Base-by-base conservation (phyloP, 2,329 filamentous ascomycete species). In the Xylaria sp. region DNA sequence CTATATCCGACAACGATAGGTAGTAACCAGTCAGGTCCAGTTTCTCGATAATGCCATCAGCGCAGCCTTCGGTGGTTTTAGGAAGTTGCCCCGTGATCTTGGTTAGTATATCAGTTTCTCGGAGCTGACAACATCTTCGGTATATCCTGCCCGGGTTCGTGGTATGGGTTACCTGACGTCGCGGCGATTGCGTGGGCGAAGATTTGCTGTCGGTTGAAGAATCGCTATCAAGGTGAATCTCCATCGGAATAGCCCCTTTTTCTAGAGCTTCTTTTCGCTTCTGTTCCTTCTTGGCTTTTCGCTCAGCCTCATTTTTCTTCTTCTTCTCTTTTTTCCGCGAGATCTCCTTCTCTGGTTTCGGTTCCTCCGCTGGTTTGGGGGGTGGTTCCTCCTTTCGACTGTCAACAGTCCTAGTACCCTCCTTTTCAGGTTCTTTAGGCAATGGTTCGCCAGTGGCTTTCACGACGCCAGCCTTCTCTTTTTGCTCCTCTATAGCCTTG, bases 141-240 rank as follows among this genome's bases (percentile, higher is more conserved):
- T 99, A 99, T 75, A 99, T 97, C 66, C 95, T 88, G 15, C 94
- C 89, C 2, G 96, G 95, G 76, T 97, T 96, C 1, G 92, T 97
- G 0, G 95, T 97, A 0, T 95, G 94, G 59, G 87, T 84, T 68
- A 87, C 85, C 75, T 93, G 90, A 18, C 86, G 83, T 69, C 82
- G 86, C 0, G 86, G 80, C 1, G 81, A 76, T 7, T 77, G 65
- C 69, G 63, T 75, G 55, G 70, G 71, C 67, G 71, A 71, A 63
- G 68, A 70, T 60, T 72, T 63, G 52, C 78, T 78, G 68, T 81
- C 79, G 18, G 79, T 78, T 12, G 83, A 84, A 32, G 87, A 87
- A 69, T 91, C 89, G 73, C 89, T 89, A 69, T 94, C 91, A 66
- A 90, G 85, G 55, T 89, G 88, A 60, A 97, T 83, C 78, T 97